Evolutionary conservation across 805 yeast genomes (phyloP).

Genomic region (Dipodascopsis uninucleata): DNA sequence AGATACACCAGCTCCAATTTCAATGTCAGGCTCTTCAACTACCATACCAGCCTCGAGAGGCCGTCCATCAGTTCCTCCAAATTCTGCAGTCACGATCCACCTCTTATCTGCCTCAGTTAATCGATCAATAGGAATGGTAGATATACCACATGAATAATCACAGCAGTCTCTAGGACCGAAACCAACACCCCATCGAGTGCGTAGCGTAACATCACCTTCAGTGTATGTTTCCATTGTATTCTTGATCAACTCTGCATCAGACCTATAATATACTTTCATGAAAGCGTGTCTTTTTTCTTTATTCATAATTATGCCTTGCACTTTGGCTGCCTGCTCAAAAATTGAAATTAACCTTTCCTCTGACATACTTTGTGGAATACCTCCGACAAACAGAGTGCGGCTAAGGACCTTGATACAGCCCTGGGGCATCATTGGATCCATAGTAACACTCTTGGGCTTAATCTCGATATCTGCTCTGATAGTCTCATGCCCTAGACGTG

Average conservation of each 20-base stretch:
- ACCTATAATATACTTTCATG: conserved; percentile 86
- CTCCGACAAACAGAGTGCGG: conserved; percentile 91
- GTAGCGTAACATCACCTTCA: conserved; percentile 58
- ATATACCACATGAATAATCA: conserved; percentile 85
- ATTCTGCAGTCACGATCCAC: conserved; percentile 86
- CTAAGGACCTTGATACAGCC: conserved; percentile 79
- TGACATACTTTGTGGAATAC: conserved; percentile 77
- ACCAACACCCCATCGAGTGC: conserved; percentile 99
- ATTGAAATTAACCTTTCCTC: conserved; percentile 66
- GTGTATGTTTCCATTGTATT: conserved; percentile 56
- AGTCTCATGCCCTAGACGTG: conserved; percentile 5
- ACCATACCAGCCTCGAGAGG: conserved; percentile 75
- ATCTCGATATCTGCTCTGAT: conserved; percentile 22
- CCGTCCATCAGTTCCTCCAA: conserved; percentile 96
- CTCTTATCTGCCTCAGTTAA: conserved; percentile 90
- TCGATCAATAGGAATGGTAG: conserved; percentile 80
- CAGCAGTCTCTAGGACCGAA: conserved; percentile 98
- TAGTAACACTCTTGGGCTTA: conserved; percentile 59
- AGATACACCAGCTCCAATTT: conserved; percentile 89
- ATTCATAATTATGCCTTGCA: conserved; percentile 84
- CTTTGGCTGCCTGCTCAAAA: conserved; percentile 82
- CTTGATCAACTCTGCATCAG: conserved; percentile 83
- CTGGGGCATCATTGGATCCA: conserved; percentile 67
- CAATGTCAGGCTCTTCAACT: conserved; percentile 96
- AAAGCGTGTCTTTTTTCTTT: conserved; percentile 92